Percentiles rank a stretch among this genome's conserved stretches.
Evolutionary conservation across 140 eudicot species (phyloP).

Genomic region (Bidens hawaiensis): DNA sequence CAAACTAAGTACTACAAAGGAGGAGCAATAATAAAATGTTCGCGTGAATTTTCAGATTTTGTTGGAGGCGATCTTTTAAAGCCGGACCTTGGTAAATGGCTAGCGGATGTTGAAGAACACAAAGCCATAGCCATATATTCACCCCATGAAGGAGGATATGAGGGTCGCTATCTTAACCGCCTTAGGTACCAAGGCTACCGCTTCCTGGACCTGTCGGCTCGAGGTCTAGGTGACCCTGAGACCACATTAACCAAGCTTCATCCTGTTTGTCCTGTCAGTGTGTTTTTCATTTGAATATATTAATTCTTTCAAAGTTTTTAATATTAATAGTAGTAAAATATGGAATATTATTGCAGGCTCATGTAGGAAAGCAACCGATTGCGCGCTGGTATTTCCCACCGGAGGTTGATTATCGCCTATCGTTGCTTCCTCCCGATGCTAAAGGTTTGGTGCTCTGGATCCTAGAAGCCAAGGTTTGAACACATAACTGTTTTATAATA

Average conservation of each 20-base stretch:
- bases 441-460: slow-evolving; percentile 79
- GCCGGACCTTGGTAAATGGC: slow-evolving; percentile 77
- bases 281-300: not conserved
- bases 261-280: slow-evolving; percentile 95
- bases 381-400: slow-evolving; percentile 98
- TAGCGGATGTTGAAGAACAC: slow-evolving; percentile 92
- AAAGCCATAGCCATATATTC: slow-evolving; percentile 81
- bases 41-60: slow-evolving; percentile 45
- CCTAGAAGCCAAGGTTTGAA: slow-evolving; percentile 78
- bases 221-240: slow-evolving; percentile 93
- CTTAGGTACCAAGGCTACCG: slow-evolving; percentile 75
- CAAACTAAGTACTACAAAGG: slow-evolving; percentile 6
- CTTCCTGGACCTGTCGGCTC: slow-evolving; percentile 76
- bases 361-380: slow-evolving; percentile 91
- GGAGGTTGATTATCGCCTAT: slow-evolving; percentile 93
- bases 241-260: slow-evolving; percentile 86
- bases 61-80: slow-evolving; percentile 88
- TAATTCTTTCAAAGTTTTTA: not conserved
- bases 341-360: slow-evolving; percentile 68
- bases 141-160: slow-evolving; percentile 91
- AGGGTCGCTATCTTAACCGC: slow-evolving; percentile 78
- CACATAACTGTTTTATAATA: too few relatives aligned
- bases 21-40: slow-evolving; percentile 47
- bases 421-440: slow-evolving; percentile 82
- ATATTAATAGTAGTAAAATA: too few relatives aligned